Percentiles rank a stretch among this genome's conserved stretches.
phyloP scores from a whole-genome alignment of 768 basidiomycete species.

The Trametopsis cervina region DNA sequence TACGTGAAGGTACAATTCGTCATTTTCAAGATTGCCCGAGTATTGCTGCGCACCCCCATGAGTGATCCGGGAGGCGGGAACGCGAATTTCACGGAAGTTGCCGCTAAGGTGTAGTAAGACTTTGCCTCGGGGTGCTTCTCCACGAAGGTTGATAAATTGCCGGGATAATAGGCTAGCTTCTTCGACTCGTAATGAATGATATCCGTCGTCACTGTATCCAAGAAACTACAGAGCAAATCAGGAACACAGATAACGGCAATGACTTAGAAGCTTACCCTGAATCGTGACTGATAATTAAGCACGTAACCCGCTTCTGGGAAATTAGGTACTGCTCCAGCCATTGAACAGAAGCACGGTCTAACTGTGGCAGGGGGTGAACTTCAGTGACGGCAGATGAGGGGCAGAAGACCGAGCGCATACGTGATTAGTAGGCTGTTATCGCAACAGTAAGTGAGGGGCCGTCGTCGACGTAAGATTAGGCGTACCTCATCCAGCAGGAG shows the following conservation, averaged over 20 bases:
- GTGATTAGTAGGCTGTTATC: slow-evolving; percentile 78
- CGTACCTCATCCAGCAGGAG: slow-evolving; percentile 77
- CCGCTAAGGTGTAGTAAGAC: slow-evolving; percentile 94
- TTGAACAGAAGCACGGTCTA: slow-evolving; percentile 76
- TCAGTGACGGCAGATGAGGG: slow-evolving; percentile 11
- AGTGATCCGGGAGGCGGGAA: slow-evolving; percentile 95
- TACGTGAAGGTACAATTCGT: slow-evolving; percentile 91
- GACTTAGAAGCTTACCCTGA: slow-evolving; percentile 57
- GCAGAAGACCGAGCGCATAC: slow-evolving; percentile 38
- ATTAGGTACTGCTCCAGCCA: slow-evolving; percentile 91
- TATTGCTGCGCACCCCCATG: slow-evolving; percentile 95
- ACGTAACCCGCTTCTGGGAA: slow-evolving; percentile 78
- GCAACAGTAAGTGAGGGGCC: slow-evolving; percentile 13
- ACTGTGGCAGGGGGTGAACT: slow-evolving; percentile 30
- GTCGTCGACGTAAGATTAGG: slow-evolving; percentile 1
- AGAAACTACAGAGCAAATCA: slow-evolving; percentile 50
- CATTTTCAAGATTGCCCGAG: slow-evolving; percentile 92
- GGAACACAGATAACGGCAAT: not conserved
- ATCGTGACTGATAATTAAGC: slow-evolving; percentile 94
- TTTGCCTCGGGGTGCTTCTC: slow-evolving; percentile 86
- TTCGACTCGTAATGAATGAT: slow-evolving; percentile 96
- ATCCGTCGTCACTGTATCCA: slow-evolving; percentile 93
- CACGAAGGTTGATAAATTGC: slow-evolving; percentile 88
- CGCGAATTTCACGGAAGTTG: slow-evolving; percentile 88
- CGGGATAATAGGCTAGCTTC: slow-evolving; percentile 93